Base-by-base conservation (phyloP, 1,139 yeast species). In the Geotrichum aggregatum region DNA sequence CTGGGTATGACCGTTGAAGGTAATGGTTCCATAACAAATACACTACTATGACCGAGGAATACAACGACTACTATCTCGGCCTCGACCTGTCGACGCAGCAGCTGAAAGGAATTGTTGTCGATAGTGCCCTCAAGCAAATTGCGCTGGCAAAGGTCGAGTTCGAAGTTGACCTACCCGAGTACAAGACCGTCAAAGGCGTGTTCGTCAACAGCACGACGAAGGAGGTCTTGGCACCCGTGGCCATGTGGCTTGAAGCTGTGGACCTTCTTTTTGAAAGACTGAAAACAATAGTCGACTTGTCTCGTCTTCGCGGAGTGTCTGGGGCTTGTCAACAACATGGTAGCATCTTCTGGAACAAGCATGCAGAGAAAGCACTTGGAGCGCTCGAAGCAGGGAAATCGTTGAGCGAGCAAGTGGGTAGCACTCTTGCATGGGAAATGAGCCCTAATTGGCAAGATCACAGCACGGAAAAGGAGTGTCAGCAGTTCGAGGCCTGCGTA, bases 381-480 rank as follows among this genome's bases (percentile, higher is more conserved):
- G 54, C 59, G 46, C 50, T 64, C 36, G 41, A 1, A 24, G 56
- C 19, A 24, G 41, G n/a, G 42, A 39, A 10, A 36, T 19, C 56
- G 3, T 54, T 65, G 16, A 55, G 52, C n/a, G 53, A 54, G 7
- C 61, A 59, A 21, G 52, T 65, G 28, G 51, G 35, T 8, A 42
- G 59, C 1, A 82, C 84, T 0, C 81, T 88, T 58, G 73, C 94
- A 1, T 76, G 82, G 63, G 75, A 76, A 5, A 74, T 75, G 52
- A 84, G 95, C 8, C 96, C 96, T 11, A 89, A 89, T 63, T 89
- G 97, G 97, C 97, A 89, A 67, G 97, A 89, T 65, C 95, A 87
- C 63, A 84, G 94, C 24, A 89, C 97, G 0, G 84, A 80, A 7
- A 68, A 73, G 24, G 95, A 89, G 66, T 75, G 88, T 52, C 64